Percentiles rank a stretch among this genome's conserved stretches.
Evolutionary conservation across 768 basidiomycete species (phyloP).

Genomic region (Xanthoconium purpureum): DNA sequence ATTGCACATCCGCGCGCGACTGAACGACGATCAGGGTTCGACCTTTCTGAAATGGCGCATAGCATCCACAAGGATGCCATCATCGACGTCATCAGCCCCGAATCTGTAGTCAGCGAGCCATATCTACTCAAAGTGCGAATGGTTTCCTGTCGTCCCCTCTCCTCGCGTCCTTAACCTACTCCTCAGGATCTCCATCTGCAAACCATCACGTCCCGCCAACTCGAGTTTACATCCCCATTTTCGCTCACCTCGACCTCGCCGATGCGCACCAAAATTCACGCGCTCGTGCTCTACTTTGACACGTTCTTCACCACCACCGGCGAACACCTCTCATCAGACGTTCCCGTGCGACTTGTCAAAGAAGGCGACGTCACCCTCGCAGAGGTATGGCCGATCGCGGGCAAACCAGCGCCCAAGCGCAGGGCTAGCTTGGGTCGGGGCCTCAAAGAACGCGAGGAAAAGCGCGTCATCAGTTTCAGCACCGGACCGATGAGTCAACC

Average conservation of each 20-base stretch:
- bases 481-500: constrained; percentile 84
- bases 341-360: constrained; percentile 52
- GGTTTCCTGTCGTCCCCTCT: background rate
- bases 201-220: constrained; percentile 60
- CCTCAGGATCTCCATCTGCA: constrained; percentile 72
- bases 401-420: constrained; percentile 57
- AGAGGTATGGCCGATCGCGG: constrained; percentile 77
- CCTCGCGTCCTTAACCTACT: background rate
- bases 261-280: constrained; percentile 63
- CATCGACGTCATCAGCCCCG: constrained; percentile 71
- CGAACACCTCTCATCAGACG: constrained; percentile 50
- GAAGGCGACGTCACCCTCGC: constrained; percentile 63
- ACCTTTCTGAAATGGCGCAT: constrained; percentile 77
- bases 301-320: constrained; percentile 76
- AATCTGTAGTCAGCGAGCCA: constrained; percentile 62
- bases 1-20: background rate
- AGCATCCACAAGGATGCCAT: constrained; percentile 79
- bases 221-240: constrained; percentile 81
- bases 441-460: constrained; percentile 40
- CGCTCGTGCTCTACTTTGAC: constrained; percentile 92
- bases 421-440: constrained; percentile 52
- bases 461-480: constrained; percentile 68
- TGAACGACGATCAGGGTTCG: constrained; percentile 64
- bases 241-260: constrained; percentile 59
- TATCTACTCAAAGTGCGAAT: constrained; percentile 60